Conservation (phyloP, 108 stramenopile genomes). For the Nannochloropsis salina region DNA sequence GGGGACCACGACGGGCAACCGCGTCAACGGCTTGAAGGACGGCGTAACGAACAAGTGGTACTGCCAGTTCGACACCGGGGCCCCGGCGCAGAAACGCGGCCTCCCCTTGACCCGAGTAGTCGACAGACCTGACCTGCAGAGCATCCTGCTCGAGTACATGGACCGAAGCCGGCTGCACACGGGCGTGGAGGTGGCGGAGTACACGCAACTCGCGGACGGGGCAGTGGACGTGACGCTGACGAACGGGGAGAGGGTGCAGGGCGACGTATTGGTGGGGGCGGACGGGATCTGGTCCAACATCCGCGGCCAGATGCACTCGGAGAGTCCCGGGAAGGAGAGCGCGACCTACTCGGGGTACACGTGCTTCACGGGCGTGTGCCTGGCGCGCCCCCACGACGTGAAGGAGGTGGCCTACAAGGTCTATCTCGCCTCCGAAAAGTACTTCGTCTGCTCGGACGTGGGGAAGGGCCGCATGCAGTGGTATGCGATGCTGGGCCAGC, state of each 20-base stretch:
- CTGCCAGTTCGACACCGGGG: slow-evolving; percentile 84
- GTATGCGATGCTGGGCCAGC: slow-evolving; percentile 96
- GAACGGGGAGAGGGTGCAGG: slow-evolving; percentile 67
- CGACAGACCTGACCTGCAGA: slow-evolving; percentile 91
- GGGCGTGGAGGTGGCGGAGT: slow-evolving; percentile 63
- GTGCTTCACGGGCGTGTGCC: slow-evolving; percentile 89
- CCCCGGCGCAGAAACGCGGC: slow-evolving; percentile 79
- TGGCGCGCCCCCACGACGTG: slow-evolving; percentile 52
- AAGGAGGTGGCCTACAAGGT: slow-evolving; percentile 67
- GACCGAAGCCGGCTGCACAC: slow-evolving; percentile 33
- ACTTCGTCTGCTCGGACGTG: slow-evolving; percentile 94
- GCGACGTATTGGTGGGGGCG: slow-evolving; percentile 80
- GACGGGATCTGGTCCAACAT: slow-evolving; percentile 95
- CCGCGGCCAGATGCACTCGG: slow-evolving; percentile 81
- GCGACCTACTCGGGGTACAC: slow-evolving; percentile 93
- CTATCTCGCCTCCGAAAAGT: slow-evolving; percentile 88
- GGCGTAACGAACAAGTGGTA: slow-evolving; percentile 78
- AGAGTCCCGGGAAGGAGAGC: slow-evolving; percentile 32
- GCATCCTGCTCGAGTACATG: slow-evolving; percentile 77
- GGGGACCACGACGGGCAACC: slow-evolving; percentile 90
- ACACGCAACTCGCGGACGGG: background rate
- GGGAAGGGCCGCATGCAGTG: slow-evolving; percentile 92
- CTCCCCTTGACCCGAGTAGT: slow-evolving; percentile 93
- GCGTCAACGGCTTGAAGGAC: slow-evolving; percentile 92
- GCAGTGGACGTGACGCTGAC: slow-evolving; percentile 73